Percentiles rank a stretch among this genome's conserved stretches.
Conservation (phyloP, 2,329 filamentous ascomycete genomes). For the Pseudopithomyces maydicus region DNA sequence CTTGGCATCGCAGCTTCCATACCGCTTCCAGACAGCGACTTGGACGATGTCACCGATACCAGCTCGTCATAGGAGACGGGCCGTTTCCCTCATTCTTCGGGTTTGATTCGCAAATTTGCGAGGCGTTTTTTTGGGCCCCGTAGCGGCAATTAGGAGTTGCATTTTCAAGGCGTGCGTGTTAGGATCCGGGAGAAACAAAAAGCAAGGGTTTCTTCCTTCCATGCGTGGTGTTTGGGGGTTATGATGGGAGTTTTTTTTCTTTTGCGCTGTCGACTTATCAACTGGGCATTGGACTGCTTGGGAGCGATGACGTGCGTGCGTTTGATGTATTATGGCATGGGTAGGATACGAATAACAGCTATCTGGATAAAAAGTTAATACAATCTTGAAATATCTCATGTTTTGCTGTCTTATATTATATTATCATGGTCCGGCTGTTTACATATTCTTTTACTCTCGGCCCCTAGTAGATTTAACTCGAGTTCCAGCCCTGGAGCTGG, state of each 20-base stretch:
- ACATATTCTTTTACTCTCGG: too few species aligned
- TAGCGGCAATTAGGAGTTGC: neutral
- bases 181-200: neutral
- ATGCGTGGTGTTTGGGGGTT: neutral
- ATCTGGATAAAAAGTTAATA: conserved; percentile 7
- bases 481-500: too few species aligned
- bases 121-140: neutral
- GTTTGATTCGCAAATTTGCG: conserved; percentile 3
- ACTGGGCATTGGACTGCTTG: too few species aligned
- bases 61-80: conserved; percentile 8
- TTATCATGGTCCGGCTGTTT: too few species aligned
- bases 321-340: neutral
- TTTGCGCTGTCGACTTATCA: too few species aligned
- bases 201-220: neutral
- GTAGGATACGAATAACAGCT: neutral
- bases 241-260: neutral
- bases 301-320: neutral
- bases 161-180: conserved; percentile 3
- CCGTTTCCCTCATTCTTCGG: neutral
- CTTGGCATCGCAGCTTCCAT: neutral
- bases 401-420: too few species aligned
- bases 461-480: too few species aligned
- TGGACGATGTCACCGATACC: conserved; percentile 11
- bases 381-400: neutral
- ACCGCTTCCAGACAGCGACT: neutral